Conservation (phyloP, 805 yeast genomes). For the Candida tammaniensis region DNA sequence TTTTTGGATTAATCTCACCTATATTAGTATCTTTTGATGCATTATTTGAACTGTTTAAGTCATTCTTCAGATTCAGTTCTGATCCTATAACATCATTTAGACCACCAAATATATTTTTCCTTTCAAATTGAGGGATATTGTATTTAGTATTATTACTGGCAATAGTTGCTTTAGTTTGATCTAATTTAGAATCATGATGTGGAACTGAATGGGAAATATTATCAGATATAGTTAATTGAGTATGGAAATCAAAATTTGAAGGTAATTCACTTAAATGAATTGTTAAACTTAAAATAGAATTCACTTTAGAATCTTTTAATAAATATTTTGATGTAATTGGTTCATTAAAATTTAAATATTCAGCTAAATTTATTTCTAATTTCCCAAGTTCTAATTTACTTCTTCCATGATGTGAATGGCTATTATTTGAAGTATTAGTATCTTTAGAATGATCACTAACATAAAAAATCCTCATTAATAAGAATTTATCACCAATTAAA, state of each 20-base stretch:
- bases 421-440: neutral
- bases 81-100: slow-evolving; percentile 32
- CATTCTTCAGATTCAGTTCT: slow-evolving; percentile 8
- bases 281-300: slow-evolving; percentile 68
- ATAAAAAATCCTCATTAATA: slow-evolving; percentile 37
- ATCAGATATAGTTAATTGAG: slow-evolving; percentile 38
- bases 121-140: slow-evolving; percentile 40
- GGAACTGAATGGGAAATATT: slow-evolving; percentile 4
- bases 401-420: slow-evolving; percentile 9
- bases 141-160: slow-evolving; percentile 36
- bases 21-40: too few relatives aligned
- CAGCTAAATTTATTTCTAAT: slow-evolving; percentile 66
- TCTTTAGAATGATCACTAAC: slow-evolving; percentile 23
- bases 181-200: slow-evolving; percentile 5
- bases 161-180: slow-evolving; percentile 1
- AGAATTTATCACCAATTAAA: slow-evolving; percentile 41
- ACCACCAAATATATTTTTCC: slow-evolving; percentile 48
- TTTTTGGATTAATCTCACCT: too few relatives aligned
- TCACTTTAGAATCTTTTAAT: slow-evolving; percentile 75
- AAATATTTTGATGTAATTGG: slow-evolving; percentile 61
- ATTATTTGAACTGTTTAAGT: neutral
- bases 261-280: slow-evolving; percentile 49
- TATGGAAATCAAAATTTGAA: slow-evolving; percentile 37
- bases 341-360: slow-evolving; percentile 57
- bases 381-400: slow-evolving; percentile 48